Conservation (phyloP, 352 stramenopile genomes). For the Phytopythium vexans region DNA sequence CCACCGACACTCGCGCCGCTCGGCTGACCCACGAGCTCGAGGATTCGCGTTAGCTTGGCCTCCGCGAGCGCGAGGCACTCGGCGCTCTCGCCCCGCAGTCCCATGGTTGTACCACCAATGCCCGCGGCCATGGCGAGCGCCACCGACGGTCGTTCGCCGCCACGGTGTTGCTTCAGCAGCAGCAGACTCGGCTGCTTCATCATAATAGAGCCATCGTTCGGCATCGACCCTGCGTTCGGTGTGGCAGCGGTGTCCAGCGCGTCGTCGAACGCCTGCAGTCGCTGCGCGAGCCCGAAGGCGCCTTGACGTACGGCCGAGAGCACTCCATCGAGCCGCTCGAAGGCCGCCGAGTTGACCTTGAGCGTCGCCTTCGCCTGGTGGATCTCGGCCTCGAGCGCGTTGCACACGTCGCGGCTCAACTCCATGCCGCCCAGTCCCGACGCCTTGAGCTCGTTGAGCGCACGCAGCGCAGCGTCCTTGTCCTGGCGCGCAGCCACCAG, state of each 20-base stretch:
- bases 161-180: too few relatives aligned
- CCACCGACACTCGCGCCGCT: constrained; percentile 43
- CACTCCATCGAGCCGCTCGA: constrained; percentile 69
- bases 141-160: too few relatives aligned
- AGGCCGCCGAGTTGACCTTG: constrained; percentile 78
- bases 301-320: constrained; percentile 72
- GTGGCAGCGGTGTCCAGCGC: constrained; percentile 28
- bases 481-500: constrained; percentile 50
- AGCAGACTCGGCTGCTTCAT: too few relatives aligned
- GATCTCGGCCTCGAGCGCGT: constrained; percentile 73
- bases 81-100: constrained; percentile 27
- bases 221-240: too few relatives aligned
- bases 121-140: not conserved
- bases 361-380: constrained; percentile 63
- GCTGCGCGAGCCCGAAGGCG: constrained; percentile 64
- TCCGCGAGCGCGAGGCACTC: constrained; percentile 58
- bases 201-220: too few relatives aligned
- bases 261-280: constrained; percentile 70
- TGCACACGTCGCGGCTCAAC: constrained; percentile 80
- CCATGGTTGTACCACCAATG: too few relatives aligned
- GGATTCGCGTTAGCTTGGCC: constrained; percentile 75
- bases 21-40: constrained; percentile 75
- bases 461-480: constrained; percentile 56
- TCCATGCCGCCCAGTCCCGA: constrained; percentile 73
- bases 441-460: constrained; percentile 78